phyloP scores from a whole-genome alignment of 371 early-diverging fungal species.

The Synchytrium microbalum region DNA sequence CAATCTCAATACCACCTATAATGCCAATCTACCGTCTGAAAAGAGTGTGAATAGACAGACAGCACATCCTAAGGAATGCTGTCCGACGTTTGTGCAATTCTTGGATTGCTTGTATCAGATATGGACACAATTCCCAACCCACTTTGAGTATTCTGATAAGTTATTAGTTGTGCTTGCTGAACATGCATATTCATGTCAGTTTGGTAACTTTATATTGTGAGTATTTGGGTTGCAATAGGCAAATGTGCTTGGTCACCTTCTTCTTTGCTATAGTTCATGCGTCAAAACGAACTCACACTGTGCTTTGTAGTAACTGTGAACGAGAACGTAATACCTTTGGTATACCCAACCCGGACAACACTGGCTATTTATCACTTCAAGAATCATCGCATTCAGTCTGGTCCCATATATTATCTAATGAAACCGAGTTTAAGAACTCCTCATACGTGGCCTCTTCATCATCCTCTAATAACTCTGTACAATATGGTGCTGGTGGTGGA shows the following conservation, averaged over 20 bases:
- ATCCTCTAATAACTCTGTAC: not conserved
- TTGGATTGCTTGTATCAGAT: conserved; percentile 90
- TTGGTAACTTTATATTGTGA: conserved; percentile 78
- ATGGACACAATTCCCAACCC: conserved; percentile 74
- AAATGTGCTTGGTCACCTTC: too few species aligned
- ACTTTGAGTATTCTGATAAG: conserved; percentile 86
- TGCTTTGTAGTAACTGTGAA: not conserved
- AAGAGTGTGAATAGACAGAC: conserved; percentile 5
- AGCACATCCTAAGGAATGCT: conserved; percentile 58
- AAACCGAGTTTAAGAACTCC: not conserved
- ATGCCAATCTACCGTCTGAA: not conserved
- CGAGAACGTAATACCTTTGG: not conserved
- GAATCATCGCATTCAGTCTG: not conserved
- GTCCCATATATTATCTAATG: not conserved
- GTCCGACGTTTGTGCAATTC: conserved; percentile 93
- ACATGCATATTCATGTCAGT: conserved; percentile 82
- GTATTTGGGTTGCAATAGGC: too few species aligned
- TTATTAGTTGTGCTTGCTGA: conserved; percentile 72
- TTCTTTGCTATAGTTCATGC: too few species aligned
- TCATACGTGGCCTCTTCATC: not conserved
- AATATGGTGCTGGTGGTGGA: conserved; percentile 2
- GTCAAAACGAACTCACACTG: too few species aligned
- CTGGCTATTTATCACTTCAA: not conserved
- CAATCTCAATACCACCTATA: too few species aligned
- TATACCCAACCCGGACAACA: not conserved